Percentiles rank a stretch among this genome's conserved stretches.
Conservation (phyloP, 352 stramenopile genomes). For the Globisporangium spinosum region DNA sequence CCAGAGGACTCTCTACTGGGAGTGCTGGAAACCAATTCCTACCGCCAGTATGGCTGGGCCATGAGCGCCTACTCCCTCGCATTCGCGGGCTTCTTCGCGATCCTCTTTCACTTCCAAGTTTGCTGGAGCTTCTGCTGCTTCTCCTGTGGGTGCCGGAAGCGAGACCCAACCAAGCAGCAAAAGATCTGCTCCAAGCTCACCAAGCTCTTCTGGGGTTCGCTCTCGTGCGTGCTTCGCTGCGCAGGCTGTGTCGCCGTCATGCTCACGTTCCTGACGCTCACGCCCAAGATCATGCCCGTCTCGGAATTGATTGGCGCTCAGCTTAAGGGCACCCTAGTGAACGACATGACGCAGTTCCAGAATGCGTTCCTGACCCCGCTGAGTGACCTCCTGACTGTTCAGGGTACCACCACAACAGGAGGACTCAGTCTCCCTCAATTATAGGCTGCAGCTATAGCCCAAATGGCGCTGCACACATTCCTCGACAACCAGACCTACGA, state of each 20-base stretch:
- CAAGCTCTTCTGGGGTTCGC: constrained; percentile 39
- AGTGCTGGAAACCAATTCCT: constrained; percentile 28
- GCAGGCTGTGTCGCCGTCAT: constrained; percentile 22
- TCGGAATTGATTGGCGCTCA: constrained; percentile 20
- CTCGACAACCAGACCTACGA: constrained; percentile 41
- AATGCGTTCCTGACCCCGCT: constrained; percentile 33
- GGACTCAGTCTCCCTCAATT: constrained; percentile 26
- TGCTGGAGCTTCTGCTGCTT: constrained; percentile 51
- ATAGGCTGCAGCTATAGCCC: constrained; percentile 19
- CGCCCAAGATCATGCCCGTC: constrained; percentile 30
- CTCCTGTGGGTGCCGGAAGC: constrained; percentile 42
- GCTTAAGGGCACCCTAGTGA: constrained; percentile 28
- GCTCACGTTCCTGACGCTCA: constrained; percentile 32
- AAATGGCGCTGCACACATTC: constrained; percentile 43
- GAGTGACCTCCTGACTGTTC: constrained; percentile 24
- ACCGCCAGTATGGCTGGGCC: constrained; percentile 49
- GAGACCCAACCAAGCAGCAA: constrained; percentile 32
- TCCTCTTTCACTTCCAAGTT: constrained; percentile 43
- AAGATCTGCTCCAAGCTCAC: constrained; percentile 49
- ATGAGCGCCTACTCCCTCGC: constrained; percentile 28
- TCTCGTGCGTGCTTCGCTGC: constrained; percentile 31
- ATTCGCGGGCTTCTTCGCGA: constrained; percentile 21
- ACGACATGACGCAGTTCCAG: constrained; percentile 35
- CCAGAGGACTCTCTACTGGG: constrained; percentile 15
- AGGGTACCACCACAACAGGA: not conserved